These are phyloP conservation scores for Syzygium aromaticum DNA, from an alignment of 345 rosid genomes.

Conservation along the genomic window DNA sequence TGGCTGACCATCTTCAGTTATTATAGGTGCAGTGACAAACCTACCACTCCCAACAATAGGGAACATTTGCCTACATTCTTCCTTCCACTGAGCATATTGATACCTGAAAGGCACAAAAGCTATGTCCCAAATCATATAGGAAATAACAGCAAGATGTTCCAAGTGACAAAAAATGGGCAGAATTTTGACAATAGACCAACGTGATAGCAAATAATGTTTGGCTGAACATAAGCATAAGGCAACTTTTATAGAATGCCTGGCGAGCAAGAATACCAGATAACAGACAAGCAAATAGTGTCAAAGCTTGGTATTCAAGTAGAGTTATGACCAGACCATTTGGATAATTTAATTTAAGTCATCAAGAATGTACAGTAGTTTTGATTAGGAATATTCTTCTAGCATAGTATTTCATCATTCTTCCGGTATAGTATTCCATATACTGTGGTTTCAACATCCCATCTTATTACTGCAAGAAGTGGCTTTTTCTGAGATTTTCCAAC, in stretches of 20 bases:
- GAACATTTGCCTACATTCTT: constrained; percentile 60
- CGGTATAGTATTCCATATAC: background rate
- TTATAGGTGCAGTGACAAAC: constrained; percentile 82
- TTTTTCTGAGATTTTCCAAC: background rate
- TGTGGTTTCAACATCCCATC: background rate
- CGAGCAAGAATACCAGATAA: background rate
- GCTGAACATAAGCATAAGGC: background rate
- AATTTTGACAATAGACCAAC: background rate
- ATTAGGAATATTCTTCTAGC: background rate
- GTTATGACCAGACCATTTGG: background rate
- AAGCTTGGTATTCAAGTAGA: background rate
- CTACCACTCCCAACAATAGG: constrained; percentile 85
- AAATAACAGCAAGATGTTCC: background rate
- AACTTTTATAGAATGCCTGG: background rate
- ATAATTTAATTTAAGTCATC: background rate
- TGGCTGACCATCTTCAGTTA: constrained; percentile 79
- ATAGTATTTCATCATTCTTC: background rate
- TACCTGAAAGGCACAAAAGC: constrained; percentile 28
- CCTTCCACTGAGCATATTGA: constrained; percentile 72
- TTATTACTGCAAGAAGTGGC: background rate
- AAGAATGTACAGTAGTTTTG: background rate
- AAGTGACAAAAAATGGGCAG: background rate
- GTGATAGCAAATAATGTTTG: background rate
- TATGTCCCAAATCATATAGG: background rate
- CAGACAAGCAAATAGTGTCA: background rate